Evolutionary conservation across 2,329 filamentous ascomycete genomes (phyloP).

Genomic region (Beauveria rudraprayagi): DNA sequence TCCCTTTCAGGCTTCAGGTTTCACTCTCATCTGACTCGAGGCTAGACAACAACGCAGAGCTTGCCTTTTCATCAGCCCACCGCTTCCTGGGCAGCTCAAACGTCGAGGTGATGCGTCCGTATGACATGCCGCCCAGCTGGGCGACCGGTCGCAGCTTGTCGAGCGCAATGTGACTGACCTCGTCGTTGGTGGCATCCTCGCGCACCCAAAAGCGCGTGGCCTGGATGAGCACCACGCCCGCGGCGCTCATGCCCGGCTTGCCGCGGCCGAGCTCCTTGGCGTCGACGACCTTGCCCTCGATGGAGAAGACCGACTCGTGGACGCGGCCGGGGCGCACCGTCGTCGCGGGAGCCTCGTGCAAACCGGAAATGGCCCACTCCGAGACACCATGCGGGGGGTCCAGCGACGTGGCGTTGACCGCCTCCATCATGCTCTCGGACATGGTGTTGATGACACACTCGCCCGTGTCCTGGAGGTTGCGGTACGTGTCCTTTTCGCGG

Average conservation of each 20-base stretch:
- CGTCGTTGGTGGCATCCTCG: slow-evolving; percentile 19
- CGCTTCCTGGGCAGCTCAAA: slow-evolving; percentile 20
- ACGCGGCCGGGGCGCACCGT: slow-evolving; percentile 20
- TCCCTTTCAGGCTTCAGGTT: background rate
- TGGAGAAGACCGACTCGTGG: slow-evolving; percentile 19
- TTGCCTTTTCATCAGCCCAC: slow-evolving; percentile 18
- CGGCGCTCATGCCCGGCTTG: slow-evolving; percentile 16
- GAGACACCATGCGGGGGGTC: slow-evolving; percentile 65
- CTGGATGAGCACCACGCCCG: slow-evolving; percentile 20
- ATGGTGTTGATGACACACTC: slow-evolving; percentile 81
- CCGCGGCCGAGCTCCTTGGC: slow-evolving; percentile 20
- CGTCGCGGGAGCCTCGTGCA: slow-evolving; percentile 18
- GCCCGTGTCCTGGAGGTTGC: slow-evolving; percentile 57
- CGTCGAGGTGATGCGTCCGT: slow-evolving; percentile 18
- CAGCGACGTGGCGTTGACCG: slow-evolving; percentile 66
- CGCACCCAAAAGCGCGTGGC: slow-evolving; percentile 24
- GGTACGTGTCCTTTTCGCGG: slow-evolving; percentile 65
- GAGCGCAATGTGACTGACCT: slow-evolving; percentile 17
- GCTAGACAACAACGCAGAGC: slow-evolving; percentile 14
- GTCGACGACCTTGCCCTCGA: slow-evolving; percentile 22
- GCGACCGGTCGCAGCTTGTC: slow-evolving; percentile 18
- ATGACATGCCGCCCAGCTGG: slow-evolving; percentile 20
- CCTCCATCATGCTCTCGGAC: slow-evolving; percentile 70
- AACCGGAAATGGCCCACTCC: slow-evolving; percentile 66
- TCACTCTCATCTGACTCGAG: slow-evolving; percentile 3